Evolutionary conservation across 2,329 filamentous ascomycete species (phyloP).

Genomic region (Botryosphaeria dothidea): DNA sequence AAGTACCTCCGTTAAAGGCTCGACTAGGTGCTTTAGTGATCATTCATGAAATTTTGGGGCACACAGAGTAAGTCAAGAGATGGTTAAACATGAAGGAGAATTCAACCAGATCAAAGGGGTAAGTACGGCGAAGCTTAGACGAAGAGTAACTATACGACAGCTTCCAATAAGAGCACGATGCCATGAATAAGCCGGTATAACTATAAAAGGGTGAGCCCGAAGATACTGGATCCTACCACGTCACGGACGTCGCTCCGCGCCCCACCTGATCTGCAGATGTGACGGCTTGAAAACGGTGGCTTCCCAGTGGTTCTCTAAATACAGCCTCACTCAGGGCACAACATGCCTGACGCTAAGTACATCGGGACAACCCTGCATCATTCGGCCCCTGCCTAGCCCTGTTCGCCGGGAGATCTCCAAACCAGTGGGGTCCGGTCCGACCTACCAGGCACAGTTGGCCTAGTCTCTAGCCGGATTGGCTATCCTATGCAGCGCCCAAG

Average conservation of each 20-base stretch:
- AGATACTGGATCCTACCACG: not conserved
- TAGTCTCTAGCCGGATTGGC: not conserved
- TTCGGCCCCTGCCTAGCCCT: not conserved
- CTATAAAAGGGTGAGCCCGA: constrained; percentile 35
- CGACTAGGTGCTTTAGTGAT: constrained; percentile 81
- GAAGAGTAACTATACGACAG: constrained; percentile 77
- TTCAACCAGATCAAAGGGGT: constrained; percentile 72
- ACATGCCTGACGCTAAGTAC: constrained; percentile 8
- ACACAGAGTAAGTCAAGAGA: too few species aligned
- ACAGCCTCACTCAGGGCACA: constrained; percentile 2
- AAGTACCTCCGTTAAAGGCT: constrained; percentile 83
- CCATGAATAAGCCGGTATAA: constrained; percentile 49
- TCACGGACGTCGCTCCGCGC: not conserved
- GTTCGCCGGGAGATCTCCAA: constrained; percentile 1
- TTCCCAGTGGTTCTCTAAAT: not conserved
- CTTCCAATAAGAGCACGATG: constrained; percentile 78
- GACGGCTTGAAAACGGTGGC: not conserved
- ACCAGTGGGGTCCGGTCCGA: not conserved
- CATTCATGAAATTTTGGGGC: constrained; percentile 79
- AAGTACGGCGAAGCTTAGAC: constrained; percentile 87
- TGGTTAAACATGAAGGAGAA: constrained; percentile 68
- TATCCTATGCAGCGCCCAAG: constrained; percentile 28
- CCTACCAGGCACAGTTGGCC: not conserved
- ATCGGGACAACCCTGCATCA: constrained; percentile 8
- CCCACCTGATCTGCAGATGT: not conserved